Evolutionary conservation across 169 alveolate species (phyloP).

Genomic region (Cyclospora cayetanensis): DNA sequence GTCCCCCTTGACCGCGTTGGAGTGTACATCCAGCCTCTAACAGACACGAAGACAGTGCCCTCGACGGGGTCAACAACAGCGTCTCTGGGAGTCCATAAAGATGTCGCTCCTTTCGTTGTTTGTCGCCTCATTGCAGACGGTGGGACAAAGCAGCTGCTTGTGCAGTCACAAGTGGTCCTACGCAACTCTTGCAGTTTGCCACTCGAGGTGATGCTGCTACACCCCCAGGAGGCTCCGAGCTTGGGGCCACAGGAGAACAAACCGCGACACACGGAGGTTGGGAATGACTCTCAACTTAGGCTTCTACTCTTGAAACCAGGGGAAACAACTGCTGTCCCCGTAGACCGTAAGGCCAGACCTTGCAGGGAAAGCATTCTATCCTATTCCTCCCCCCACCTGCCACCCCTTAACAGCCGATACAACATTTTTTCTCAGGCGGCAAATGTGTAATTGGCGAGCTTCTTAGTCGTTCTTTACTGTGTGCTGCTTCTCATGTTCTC

Average conservation of each 20-base stretch:
- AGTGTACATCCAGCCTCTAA: slow-evolving; percentile 62
- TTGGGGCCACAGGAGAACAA: not conserved
- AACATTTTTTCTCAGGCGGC: not conserved
- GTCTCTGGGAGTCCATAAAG: not conserved
- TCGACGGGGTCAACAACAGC: not conserved
- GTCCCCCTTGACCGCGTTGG: slow-evolving; percentile 70
- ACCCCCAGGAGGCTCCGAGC: not conserved
- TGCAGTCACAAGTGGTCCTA: slow-evolving; percentile 68
- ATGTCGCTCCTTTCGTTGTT: slow-evolving; percentile 25
- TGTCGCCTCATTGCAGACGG: slow-evolving; percentile 67
- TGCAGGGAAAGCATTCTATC: no score
- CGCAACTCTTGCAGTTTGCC: slow-evolving; percentile 64
- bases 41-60: not conserved
- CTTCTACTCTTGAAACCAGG: slow-evolving; percentile 34
- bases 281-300: not conserved
- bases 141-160: slow-evolving; percentile 53
- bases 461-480: not conserved
- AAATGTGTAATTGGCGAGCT: not conserved
- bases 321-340: slow-evolving; percentile 62
- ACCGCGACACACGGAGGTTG: not conserved
- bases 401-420: no score
- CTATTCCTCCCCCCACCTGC: no score
- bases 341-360: slow-evolving; percentile 9
- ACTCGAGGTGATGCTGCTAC: slow-evolving; percentile 25
- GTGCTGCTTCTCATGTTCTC: not conserved